A percentile compares a stretch with the other conserved stretches of the same genome.
These are phyloP conservation scores for Talaromyces adpressus DNA, from an alignment of 495 filamentous ascomycete species.

Conservation along the genomic window DNA sequence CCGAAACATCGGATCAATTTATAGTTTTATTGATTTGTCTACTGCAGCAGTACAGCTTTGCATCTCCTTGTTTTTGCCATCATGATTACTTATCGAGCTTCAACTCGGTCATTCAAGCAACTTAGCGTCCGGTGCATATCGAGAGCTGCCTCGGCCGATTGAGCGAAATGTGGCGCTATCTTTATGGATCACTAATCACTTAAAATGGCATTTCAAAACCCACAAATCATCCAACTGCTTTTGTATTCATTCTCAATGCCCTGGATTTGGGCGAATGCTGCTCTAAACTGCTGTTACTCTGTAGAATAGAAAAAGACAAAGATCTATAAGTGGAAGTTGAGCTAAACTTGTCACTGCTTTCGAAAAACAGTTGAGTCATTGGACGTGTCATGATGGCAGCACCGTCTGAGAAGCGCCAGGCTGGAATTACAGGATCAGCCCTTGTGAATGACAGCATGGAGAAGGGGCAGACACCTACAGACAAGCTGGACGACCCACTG, in stretches of 20 bases:
- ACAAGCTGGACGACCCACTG: not conserved
- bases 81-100: not conserved
- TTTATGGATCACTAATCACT: conserved; percentile 1
- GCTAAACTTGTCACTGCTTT: not conserved
- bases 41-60: not conserved
- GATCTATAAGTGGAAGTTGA: not conserved
- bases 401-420: not conserved
- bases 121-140: not conserved
- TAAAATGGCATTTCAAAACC: not conserved
- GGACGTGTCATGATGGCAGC: not conserved
- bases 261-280: not conserved
- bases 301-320: not conserved
- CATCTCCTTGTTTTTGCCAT: not conserved
- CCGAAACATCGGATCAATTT: not conserved
- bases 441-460: not conserved
- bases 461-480: not conserved
- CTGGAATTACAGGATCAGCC: not conserved
- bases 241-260: not conserved
- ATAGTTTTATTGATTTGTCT: not conserved
- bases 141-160: not conserved
- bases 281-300: not conserved
- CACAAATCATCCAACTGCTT: not conserved
- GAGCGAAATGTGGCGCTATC: not conserved
- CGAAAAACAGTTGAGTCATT: not conserved
- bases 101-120: not conserved